Conservation (phyloP, 768 basidiomycete genomes). For the Hypholoma sublateritium region DNA sequence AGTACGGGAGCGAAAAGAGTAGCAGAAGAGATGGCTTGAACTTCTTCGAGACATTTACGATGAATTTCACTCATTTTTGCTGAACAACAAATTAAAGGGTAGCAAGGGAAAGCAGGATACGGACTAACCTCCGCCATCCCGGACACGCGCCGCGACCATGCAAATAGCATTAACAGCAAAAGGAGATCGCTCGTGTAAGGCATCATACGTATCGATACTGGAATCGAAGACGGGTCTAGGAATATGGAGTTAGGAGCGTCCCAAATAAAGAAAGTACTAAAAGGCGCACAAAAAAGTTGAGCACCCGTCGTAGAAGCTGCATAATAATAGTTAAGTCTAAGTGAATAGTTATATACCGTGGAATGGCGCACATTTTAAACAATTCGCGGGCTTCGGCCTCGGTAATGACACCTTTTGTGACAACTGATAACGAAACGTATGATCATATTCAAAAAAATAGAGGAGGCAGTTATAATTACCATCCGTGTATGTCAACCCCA, state of each 20-base stretch:
- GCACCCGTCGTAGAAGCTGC: constrained; percentile 90
- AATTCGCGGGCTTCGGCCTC: constrained; percentile 85
- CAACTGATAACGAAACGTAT: constrained; percentile 46
- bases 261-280: background rate
- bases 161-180: constrained; percentile 93
- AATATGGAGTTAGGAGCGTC: background rate
- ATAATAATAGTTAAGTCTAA: background rate
- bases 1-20: constrained; percentile 87
- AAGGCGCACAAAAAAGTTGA: constrained; percentile 41
- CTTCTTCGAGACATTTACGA: constrained; percentile 75
- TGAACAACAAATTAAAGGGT: constrained; percentile 27
- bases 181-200: constrained; percentile 84
- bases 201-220: constrained; percentile 80
- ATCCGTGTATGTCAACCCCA: constrained; percentile 71
- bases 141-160: constrained; percentile 88
- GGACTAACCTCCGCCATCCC: constrained; percentile 81
- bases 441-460: constrained; percentile 11
- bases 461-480: constrained; percentile 39
- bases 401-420: constrained; percentile 78
- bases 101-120: background rate
- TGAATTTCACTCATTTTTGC: constrained; percentile 77
- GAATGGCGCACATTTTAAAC: constrained; percentile 69
- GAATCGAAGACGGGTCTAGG: constrained; percentile 79
- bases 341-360: background rate
- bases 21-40: constrained; percentile 80